A percentile compares a stretch with the other conserved stretches of the same genome.
Evolutionary conservation across 1,139 yeast species (phyloP).

Genomic region (Nadsonia starkeyi-henricii): DNA sequence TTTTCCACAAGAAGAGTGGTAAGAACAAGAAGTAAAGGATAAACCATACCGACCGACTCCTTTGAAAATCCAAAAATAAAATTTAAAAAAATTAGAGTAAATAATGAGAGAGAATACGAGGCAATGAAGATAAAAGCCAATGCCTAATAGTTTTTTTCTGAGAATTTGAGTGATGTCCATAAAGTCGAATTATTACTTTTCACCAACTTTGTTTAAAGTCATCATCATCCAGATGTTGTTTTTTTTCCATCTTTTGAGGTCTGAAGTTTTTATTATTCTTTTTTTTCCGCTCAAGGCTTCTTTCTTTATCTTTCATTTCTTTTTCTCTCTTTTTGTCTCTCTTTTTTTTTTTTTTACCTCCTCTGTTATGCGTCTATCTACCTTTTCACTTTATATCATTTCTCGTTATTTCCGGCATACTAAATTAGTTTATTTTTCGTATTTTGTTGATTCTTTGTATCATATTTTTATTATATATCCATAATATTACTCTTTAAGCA

Average conservation of each 20-base stretch:
- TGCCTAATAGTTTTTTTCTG: too few relatives aligned
- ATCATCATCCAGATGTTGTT: too few relatives aligned
- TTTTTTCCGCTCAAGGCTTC: neutral
- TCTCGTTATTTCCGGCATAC: neutral
- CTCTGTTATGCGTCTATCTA: neutral
- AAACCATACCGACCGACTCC: too few relatives aligned
- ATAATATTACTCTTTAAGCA: neutral
- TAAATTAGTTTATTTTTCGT: neutral
- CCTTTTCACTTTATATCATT: neutral
- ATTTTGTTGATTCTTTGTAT: neutral
- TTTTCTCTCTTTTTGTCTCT: too few relatives aligned
- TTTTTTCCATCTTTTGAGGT: too few relatives aligned
- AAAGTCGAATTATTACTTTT: too few relatives aligned
- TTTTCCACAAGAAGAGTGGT: neutral
- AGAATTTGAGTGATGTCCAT: too few relatives aligned
- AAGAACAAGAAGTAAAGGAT: neutral
- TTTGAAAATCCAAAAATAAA: too few relatives aligned
- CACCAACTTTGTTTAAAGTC: too few relatives aligned
- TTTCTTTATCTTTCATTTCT: neutral
- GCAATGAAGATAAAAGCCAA: neutral
- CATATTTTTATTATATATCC: neutral
- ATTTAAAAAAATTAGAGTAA: neutral
- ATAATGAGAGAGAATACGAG: neutral
- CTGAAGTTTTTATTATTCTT: too few relatives aligned
- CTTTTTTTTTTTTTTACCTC: neutral